Base-by-base conservation (phyloP, 1,139 yeast species). In the Protomyces lactucae-debilis region DNA sequence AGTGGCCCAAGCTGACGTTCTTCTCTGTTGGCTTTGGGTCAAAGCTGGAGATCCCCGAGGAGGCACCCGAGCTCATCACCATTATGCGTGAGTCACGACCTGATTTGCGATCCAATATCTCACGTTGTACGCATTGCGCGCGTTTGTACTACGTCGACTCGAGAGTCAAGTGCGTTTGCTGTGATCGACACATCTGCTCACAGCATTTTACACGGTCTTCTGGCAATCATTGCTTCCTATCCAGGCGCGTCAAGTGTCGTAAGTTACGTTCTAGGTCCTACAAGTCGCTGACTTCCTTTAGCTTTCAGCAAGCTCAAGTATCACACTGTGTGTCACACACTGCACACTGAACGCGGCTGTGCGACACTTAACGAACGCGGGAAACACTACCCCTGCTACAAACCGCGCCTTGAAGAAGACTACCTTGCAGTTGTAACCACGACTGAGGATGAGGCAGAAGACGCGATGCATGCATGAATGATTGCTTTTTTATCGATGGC, bases 21-120 rank as follows among this genome's bases (percentile, higher is more conserved):
- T 39, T 59, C 16, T 52, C 57, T n/a, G 54, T 59, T 18, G 63
- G 63, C 43, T 59, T 59, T 40, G 63, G 63, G n/a, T 59, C 63
- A 2, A 59, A 59, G 36, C 57, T 59, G 21, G 63, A 59, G 46
- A 51, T 59, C 8, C 63, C 63, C 35, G 63, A 59, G 35, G 63
- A 59, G 35, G 53, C 57, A 16, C 55, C 54, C 16, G 63, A 59
- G 43, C 57, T 59, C 36, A 55, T 59, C 36, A 23, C 39, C 18
- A 12, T 16, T 2, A 52, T 59, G 53, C 52, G 63, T 8, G 52
- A 35, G 6, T 12, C 32, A 2, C 43, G 63, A 12, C 52, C 52
- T 3, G 37, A n/a, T 12, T 52, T 59, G 23, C 43, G 54, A n/a
- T 59, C 63, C 52, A 59, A 59, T 21, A 59, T 59, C 36, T 55